Conservation (phyloP, 2,329 filamentous ascomycete species). For the Beauveria pseudobassiana region DNA sequence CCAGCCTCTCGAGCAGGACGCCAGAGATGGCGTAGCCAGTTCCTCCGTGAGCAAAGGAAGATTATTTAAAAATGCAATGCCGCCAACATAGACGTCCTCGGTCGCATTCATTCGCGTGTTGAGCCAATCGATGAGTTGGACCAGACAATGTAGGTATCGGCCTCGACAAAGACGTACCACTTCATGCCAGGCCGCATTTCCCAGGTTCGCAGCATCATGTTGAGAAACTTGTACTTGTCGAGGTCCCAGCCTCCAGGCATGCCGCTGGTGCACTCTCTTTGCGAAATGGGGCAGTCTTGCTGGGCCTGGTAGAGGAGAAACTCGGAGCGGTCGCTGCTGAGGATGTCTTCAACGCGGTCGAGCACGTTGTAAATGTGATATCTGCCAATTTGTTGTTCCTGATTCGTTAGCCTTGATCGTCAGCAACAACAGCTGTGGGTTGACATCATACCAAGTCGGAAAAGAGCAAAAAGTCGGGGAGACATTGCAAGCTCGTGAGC, state of each 20-base stretch:
- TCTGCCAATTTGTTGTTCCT: conserved; percentile 43
- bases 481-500: conserved; percentile 44
- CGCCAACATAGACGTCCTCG: conserved; percentile 43
- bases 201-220: conserved; percentile 50
- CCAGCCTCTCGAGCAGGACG: conserved; percentile 41
- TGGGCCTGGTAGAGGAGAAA: conserved; percentile 40
- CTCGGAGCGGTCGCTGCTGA: conserved; percentile 32
- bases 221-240: conserved; percentile 56
- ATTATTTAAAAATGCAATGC: conserved; percentile 37
- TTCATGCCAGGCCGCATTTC: conserved; percentile 42
- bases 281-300: conserved; percentile 37
- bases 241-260: conserved; percentile 40
- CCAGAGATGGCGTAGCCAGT: conserved; percentile 50
- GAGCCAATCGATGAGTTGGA: conserved; percentile 44
- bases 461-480: conserved; percentile 50
- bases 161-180: conserved; percentile 55
- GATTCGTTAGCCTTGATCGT: background rate
- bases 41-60: conserved; percentile 49
- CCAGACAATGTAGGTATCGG: conserved; percentile 52
- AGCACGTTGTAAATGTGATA: conserved; percentile 36
- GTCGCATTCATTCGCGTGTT: conserved; percentile 32
- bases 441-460: conserved; percentile 37
- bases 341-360: conserved; percentile 29
- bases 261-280: conserved; percentile 33
- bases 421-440: background rate